These are phyloP conservation scores for Azolla pinnata DNA, from an alignment of 75 land plant genomes.

Conservation along the genomic window DNA sequence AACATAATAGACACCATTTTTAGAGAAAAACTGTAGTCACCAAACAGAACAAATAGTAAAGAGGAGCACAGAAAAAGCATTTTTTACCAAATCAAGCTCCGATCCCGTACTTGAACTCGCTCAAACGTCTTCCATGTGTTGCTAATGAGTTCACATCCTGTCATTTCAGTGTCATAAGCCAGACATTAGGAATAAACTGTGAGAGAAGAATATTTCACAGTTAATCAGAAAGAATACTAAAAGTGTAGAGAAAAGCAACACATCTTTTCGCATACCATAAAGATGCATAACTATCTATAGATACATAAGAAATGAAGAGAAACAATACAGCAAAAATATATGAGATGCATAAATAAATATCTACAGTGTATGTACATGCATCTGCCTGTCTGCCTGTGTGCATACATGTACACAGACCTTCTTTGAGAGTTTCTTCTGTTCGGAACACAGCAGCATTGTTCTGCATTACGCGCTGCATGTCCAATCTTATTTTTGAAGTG, in stretches of 20 bases:
- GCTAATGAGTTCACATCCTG: constrained; percentile 78
- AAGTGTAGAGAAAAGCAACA: too few species aligned
- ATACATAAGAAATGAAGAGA: too few species aligned
- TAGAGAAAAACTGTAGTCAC: background rate
- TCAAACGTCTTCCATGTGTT: constrained; percentile 71
- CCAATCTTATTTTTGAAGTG: constrained; percentile 78
- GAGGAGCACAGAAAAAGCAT: background rate
- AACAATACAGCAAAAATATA: too few species aligned
- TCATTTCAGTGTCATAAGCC: too few species aligned
- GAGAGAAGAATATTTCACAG: too few species aligned
- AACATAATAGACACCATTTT: background rate
- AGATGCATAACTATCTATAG: too few species aligned
- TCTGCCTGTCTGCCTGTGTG: too few species aligned
- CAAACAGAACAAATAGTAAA: background rate
- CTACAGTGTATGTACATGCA: too few species aligned
- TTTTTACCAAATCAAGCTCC: constrained; percentile 76
- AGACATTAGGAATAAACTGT: constrained; percentile 2
- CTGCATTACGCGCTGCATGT: constrained; percentile 96
- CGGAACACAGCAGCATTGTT: constrained; percentile 98
- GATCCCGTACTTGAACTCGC: constrained; percentile 62
- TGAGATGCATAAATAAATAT: too few species aligned
- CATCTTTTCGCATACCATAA: too few species aligned
- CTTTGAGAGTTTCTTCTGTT: constrained; percentile 80
- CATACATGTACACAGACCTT: constrained; percentile 39
- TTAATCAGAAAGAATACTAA: too few species aligned